Conservation (phyloP, 805 yeast genomes). For the Starmerella tilneyi region DNA sequence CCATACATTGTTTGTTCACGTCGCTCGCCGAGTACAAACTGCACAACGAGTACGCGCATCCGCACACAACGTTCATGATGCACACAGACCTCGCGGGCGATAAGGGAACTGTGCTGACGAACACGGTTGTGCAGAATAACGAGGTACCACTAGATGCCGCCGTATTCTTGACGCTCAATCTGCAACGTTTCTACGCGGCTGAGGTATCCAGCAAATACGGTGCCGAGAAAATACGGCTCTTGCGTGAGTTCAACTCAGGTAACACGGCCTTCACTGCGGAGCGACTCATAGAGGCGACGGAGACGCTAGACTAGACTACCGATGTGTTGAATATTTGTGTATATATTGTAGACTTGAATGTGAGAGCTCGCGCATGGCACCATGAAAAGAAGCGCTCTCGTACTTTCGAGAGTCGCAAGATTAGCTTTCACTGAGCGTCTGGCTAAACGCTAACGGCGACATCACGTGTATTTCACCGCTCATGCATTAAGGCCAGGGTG, state of each 20-base stretch:
- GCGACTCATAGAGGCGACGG: conserved; percentile 57
- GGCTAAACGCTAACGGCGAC: too few relatives aligned
- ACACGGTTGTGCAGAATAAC: conserved; percentile 63
- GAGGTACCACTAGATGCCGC: conserved; percentile 63
- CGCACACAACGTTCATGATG: conserved; percentile 83
- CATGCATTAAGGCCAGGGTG: conserved; percentile 9
- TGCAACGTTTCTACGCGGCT: conserved; percentile 48
- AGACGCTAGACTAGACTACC: conserved; percentile 63
- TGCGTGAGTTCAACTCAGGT: conserved; percentile 63
- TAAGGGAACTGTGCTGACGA: conserved; percentile 67
- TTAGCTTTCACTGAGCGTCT: neutral
- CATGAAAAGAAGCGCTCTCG: too few relatives aligned
- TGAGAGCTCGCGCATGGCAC: too few relatives aligned
- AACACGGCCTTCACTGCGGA: conserved; percentile 56
- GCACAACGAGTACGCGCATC: conserved; percentile 84
- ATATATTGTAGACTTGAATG: too few relatives aligned
- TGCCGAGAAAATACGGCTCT: conserved; percentile 45
- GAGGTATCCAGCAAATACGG: conserved; percentile 30
- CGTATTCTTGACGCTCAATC: conserved; percentile 44
- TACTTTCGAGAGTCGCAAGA: neutral
- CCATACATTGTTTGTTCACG: conserved; percentile 83
- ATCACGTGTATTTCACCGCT: neutral
- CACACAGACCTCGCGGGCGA: conserved; percentile 60
- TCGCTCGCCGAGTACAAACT: conserved; percentile 84
- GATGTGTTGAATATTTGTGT: neutral